Base-by-base conservation (phyloP, 225 moss, liverwort and hornwort genomes). In the Lunularia cruciata region DNA sequence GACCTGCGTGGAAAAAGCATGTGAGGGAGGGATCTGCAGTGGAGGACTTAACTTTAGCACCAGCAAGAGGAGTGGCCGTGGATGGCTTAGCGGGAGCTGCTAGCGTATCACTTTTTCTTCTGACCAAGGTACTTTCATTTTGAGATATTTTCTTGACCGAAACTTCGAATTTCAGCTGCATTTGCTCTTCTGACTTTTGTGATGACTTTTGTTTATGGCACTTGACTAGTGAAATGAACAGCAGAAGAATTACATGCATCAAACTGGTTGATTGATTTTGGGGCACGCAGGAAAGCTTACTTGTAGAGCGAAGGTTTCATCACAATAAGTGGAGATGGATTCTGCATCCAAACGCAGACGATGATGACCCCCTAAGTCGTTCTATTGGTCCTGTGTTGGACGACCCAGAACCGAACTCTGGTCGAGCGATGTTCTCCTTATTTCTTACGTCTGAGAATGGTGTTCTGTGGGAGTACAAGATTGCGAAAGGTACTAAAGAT, bases 291-390 rank as follows among this genome's bases (percentile, higher is more conserved):
- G 81, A 70, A 51, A 68, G 73, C 15, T 51, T 14, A 16, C 38
- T 81, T 27, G 81, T 81, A 3, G 81, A 81, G 65, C 63, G 81
- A 51, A 75, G 81, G 65, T 81, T 81, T 47, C 81, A 81, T 37
- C 76, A 76, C 25, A 81, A 73, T 55, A 81, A 81, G 47, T 81
- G 81, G 81, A 57, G 81, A 51, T 81, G 81, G 81, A 73, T 81
- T 64, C 42, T 81, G 59, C 81, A 81, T 61, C 76, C 76, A 47
- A 53, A 69, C 42, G 69, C 81, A 23, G 81, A 81, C n/a, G 76
- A 73, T 26, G 73, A 76, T 27, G 81, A 76, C 30, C 64, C 46
- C 7, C 58, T 81, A 38, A 81, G 81, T 60, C 70, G 51, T 18
- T 77, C 81, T 23, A 73, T 81, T 19, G 81, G 81, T 49, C 76